These are phyloP conservation scores for Marasmius oreades DNA, from an alignment of 1,284 basidiomycete genomes.

Conservation along the genomic window DNA sequence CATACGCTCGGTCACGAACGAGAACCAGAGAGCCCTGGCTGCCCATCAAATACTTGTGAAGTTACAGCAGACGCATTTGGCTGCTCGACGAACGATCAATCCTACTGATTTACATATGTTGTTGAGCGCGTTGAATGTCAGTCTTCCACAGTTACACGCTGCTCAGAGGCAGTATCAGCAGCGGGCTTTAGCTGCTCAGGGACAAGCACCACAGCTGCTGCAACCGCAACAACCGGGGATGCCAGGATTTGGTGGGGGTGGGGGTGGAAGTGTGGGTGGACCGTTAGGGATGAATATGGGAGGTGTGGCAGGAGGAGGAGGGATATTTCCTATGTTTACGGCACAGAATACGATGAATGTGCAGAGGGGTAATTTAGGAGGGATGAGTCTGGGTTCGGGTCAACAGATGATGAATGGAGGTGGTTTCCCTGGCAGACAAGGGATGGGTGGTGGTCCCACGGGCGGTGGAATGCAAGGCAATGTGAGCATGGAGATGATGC, in stretches of 20 bases:
- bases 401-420: neutral
- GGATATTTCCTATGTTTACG: neutral
- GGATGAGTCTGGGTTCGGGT: neutral
- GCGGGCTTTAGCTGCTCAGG: neutral
- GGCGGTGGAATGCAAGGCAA: neutral
- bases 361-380: neutral
- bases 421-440: neutral
- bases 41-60: neutral
- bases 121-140: neutral
- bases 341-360: neutral
- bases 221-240: neutral
- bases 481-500: conserved; percentile 2
- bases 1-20: neutral
- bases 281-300: neutral
- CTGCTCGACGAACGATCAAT: neutral
- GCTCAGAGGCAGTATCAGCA: neutral
- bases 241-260: neutral
- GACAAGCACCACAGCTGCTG: neutral
- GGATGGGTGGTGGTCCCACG: neutral
- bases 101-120: neutral
- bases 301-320: neutral
- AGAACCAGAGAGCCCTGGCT: neutral
- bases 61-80: neutral
- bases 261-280: neutral
- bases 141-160: neutral